Evolutionary conservation across 2,329 filamentous ascomycete genomes (phyloP).

Genomic region (Trichoderma lentiforme): DNA sequence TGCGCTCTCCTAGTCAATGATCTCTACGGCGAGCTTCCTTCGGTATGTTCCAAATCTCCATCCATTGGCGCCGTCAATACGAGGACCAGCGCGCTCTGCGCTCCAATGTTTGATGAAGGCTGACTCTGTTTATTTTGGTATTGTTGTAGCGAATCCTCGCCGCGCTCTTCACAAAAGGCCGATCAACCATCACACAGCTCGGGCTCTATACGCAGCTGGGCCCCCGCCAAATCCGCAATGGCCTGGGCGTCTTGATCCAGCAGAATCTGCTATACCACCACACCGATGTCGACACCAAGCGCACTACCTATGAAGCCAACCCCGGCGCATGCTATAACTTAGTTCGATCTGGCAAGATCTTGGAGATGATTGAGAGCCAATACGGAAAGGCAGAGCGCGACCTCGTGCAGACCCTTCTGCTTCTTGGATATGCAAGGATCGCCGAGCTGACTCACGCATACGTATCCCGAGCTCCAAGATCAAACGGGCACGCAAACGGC

Average conservation of each 20-base stretch:
- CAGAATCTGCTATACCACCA: slow-evolving; percentile 80
- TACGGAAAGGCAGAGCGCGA: slow-evolving; percentile 72
- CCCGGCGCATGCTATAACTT: slow-evolving; percentile 76
- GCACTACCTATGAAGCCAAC: slow-evolving; percentile 82
- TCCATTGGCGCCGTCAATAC: background rate
- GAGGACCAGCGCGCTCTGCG: background rate
- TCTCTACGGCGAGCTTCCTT: slow-evolving; percentile 84
- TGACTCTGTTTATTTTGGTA: slow-evolving; percentile 23
- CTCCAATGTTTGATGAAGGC: slow-evolving; percentile 21
- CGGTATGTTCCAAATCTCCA: slow-evolving; percentile 52
- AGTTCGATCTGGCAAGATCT: slow-evolving; percentile 75
- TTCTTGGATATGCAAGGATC: slow-evolving; percentile 73
- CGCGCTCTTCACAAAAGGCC: slow-evolving; percentile 72
- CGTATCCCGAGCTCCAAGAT: slow-evolving; percentile 35
- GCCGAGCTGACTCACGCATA: slow-evolving; percentile 67
- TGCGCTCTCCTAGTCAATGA: slow-evolving; percentile 87
- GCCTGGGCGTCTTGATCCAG: slow-evolving; percentile 80
- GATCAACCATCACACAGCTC: slow-evolving; percentile 68
- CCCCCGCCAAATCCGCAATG: slow-evolving; percentile 73
- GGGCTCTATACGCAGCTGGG: slow-evolving; percentile 69
- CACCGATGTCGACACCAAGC: slow-evolving; percentile 57
- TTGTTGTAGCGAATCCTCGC: slow-evolving; percentile 73
- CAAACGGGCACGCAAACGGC: slow-evolving; percentile 31
- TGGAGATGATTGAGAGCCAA: slow-evolving; percentile 69
- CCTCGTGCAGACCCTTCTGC: slow-evolving; percentile 70